Evolutionary conservation across 2,329 filamentous ascomycete species (phyloP), one percentile per base, ranked within the genome.

Genomic region (Xylogone sp.): DNA sequence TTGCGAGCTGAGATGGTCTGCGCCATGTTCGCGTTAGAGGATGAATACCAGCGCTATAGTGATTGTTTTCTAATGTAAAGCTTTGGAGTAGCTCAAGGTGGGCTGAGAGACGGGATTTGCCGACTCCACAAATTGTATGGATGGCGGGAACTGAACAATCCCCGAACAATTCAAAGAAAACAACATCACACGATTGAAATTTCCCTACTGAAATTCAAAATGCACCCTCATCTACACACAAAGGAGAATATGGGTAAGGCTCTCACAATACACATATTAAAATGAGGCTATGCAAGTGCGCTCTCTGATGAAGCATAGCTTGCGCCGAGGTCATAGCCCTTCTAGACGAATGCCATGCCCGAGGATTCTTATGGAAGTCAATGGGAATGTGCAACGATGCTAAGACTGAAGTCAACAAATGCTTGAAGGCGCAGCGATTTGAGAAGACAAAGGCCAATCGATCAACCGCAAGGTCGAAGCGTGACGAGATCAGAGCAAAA

Each of bases 171-270:
- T 27, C 24, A 27, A 6, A 6, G 8, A 18, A 39, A 39, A 4
- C 34, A 39, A 39, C 34, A 39, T 18, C 34, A 39, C 34, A 16
- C 34, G 8, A 39, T 39, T 39, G 34, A 16, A 39, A 13, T 16
- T 16, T 7, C 10, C 5, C 8, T 18, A 39, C 34, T 9, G 34
- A 39, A 16, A 39, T 45, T 52, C 68, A 82, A 63, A 43, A 99
- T 99, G 94, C 94, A 99, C 89, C 95, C 94, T 50, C 93, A 97
- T 75, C 76, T 99, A 2, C 92, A 97, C 68, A 96, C 90, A 22
- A 90, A 94, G 69, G 87, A 96, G 68, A 96, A 96, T 62, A 78
- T 82, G 61, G 92, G 93, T 96, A 80, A 43, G 73, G 46, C 13
- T 27, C 24, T 10, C n/a, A n/a, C n/a, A n/a, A 27, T 5, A 27